Conservation (phyloP, 2,329 filamentous ascomycete genomes). For the Trichoderma cornu-damae region DNA sequence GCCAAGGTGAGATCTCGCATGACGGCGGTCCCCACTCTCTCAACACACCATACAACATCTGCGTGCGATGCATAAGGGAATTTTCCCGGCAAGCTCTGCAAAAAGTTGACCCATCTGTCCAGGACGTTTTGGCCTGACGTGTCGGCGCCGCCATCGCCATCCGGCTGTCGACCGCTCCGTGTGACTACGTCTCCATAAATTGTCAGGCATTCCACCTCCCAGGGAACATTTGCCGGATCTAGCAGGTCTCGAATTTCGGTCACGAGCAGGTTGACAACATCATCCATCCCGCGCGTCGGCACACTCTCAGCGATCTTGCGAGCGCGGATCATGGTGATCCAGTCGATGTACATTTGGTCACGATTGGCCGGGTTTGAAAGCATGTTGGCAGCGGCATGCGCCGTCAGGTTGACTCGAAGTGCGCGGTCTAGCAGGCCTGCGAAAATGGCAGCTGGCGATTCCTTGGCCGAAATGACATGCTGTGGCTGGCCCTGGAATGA, state of each 20-base stretch:
- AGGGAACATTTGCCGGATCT: conserved; percentile 60
- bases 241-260: conserved; percentile 65
- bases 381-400: conserved; percentile 90
- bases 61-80: conserved; percentile 70
- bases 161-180: conserved; percentile 40
- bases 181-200: conserved; percentile 54
- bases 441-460: conserved; percentile 84
- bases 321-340: conserved; percentile 62
- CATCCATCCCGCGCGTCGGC: conserved; percentile 60
- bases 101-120: conserved; percentile 71
- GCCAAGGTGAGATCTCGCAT: conserved; percentile 76
- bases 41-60: conserved; percentile 71
- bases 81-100: conserved; percentile 60
- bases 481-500: conserved; percentile 80
- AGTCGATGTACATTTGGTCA: conserved; percentile 93
- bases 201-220: conserved; percentile 59
- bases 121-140: conserved; percentile 59
- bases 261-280: conserved; percentile 58
- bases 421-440: conserved; percentile 80
- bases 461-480: conserved; percentile 81
- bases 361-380: conserved; percentile 83
- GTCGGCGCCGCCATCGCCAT: conserved; percentile 24
- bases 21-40: conserved; percentile 68
- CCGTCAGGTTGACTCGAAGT: conserved; percentile 85
- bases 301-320: conserved; percentile 61